phyloP scores from a whole-genome alignment of 169 alveolate species.

The Plasmodium malariae region DNA sequence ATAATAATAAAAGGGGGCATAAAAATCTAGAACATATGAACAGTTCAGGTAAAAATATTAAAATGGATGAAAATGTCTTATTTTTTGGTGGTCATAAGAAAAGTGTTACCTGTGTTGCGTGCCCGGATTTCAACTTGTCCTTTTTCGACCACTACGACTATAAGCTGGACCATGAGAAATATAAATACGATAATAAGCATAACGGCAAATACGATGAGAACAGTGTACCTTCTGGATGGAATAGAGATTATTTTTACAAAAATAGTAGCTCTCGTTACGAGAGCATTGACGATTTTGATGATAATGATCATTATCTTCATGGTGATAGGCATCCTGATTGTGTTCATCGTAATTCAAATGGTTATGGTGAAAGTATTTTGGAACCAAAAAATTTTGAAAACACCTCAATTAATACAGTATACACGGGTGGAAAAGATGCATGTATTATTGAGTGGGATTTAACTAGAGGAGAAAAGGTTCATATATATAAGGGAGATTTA shows the following conservation, averaged over 20 bases:
- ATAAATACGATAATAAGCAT: not conserved
- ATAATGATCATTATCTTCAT: not conserved
- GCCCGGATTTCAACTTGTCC: conserved; percentile 64
- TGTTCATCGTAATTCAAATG: not conserved
- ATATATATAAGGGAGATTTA: conserved; percentile 53
- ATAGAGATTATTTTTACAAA: conserved; percentile 1
- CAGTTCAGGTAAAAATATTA: not conserved
- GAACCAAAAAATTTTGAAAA: conserved; percentile 52
- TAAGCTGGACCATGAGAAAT: not conserved
- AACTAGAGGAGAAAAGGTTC: conserved; percentile 50
- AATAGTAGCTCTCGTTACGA: not conserved
- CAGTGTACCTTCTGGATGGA: not conserved
- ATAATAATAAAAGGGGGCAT: conserved; percentile 10
- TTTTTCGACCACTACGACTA: conserved; percentile 57
- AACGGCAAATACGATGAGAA: conserved; percentile 1
- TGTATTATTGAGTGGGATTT: conserved; percentile 73
- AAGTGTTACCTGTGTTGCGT: conserved; percentile 70
- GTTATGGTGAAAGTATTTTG: not conserved
- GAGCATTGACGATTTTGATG: not conserved
- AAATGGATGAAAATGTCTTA: conserved; percentile 20
- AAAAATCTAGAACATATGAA: not conserved
- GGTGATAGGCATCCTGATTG: not conserved
- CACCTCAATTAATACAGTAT: conserved; percentile 45
- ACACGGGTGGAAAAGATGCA: conserved; percentile 71
- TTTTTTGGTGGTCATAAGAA: conserved; percentile 65